Evolutionary conservation across 2,329 filamentous ascomycete species (phyloP).

Genomic region (Nemania sp.): DNA sequence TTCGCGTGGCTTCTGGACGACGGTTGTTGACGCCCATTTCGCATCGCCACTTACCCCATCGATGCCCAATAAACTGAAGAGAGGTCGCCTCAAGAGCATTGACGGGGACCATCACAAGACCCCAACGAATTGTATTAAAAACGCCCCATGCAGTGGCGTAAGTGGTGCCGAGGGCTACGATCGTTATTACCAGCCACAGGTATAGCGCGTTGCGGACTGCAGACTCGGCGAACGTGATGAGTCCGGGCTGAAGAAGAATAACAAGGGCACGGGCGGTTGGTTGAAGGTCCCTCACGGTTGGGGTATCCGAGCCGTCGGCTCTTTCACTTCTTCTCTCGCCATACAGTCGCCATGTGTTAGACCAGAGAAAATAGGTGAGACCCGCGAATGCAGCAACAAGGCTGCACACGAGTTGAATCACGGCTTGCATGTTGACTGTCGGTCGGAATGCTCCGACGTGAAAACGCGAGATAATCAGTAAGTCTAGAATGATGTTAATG

Average conservation of each 20-base stretch:
- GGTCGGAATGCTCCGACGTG: slow-evolving; percentile 67
- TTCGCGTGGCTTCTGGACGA: slow-evolving; percentile 32
- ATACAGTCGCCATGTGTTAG: slow-evolving; percentile 49
- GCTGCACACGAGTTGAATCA: slow-evolving; percentile 71
- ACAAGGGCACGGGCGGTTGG: slow-evolving; percentile 60
- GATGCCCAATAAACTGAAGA: slow-evolving; percentile 74
- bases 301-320: slow-evolving; percentile 30
- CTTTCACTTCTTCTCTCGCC: slow-evolving; percentile 17
- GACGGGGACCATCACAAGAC: slow-evolving; percentile 79
- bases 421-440: slow-evolving; percentile 73
- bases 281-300: slow-evolving; percentile 27
- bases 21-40: slow-evolving; percentile 37
- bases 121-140: slow-evolving; percentile 81
- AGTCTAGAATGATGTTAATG: slow-evolving; percentile 74
- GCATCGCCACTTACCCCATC: slow-evolving; percentile 67
- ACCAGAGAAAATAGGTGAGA: slow-evolving; percentile 69
- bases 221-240: slow-evolving; percentile 72
- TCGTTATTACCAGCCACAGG: slow-evolving; percentile 75
- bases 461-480: slow-evolving; percentile 74
- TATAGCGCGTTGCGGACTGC: slow-evolving; percentile 76
- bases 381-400: slow-evolving; percentile 66
- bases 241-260: slow-evolving; percentile 67
- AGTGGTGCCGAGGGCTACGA: slow-evolving; percentile 70
- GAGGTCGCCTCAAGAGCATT: slow-evolving; percentile 74
- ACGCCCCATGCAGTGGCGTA: slow-evolving; percentile 81